Conservation (phyloP, 495 filamentous ascomycete genomes). For the Delitschia confertaspora region DNA sequence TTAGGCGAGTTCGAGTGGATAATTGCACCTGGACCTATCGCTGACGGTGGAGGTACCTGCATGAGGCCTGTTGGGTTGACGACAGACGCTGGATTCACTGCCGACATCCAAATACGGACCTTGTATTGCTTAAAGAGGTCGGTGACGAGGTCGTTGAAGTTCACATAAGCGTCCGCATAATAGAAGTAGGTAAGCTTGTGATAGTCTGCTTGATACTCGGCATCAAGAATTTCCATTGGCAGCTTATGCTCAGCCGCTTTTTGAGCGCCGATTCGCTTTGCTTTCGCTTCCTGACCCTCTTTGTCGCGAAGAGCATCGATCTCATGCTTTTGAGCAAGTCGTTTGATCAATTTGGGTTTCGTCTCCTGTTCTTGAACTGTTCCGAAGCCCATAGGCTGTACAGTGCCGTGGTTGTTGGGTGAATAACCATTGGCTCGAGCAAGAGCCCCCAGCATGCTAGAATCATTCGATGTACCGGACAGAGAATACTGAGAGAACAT, state of each 20-base stretch:
- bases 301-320: constrained; percentile 81
- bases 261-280: constrained; percentile 89
- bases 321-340: constrained; percentile 83
- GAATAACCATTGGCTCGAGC: constrained; percentile 14
- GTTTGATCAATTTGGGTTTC: constrained; percentile 93
- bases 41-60: constrained; percentile 51
- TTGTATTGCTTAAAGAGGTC: constrained; percentile 99
- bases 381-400: constrained; percentile 8
- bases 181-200: constrained; percentile 99
- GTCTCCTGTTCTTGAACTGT: constrained; percentile 46
- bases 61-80: constrained; percentile 48
- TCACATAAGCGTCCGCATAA: constrained; percentile 95
- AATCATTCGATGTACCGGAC: constrained; percentile 34
- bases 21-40: constrained; percentile 56
- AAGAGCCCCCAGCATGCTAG: constrained; percentile 18
- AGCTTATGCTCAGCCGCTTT: constrained; percentile 92
- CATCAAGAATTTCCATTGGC: constrained; percentile 97
- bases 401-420: constrained; percentile 6
- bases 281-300: constrained; percentile 95
- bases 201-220: constrained; percentile 99
- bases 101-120: constrained; percentile 98
- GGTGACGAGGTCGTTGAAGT: constrained; percentile 94
- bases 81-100: constrained; percentile 95
- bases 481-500: constrained; percentile 73
- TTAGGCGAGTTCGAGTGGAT: constrained; percentile 32